These are phyloP conservation scores for Mucor irregularis DNA, from an alignment of 371 early-diverging fungal species.

Conservation along the genomic window DNA sequence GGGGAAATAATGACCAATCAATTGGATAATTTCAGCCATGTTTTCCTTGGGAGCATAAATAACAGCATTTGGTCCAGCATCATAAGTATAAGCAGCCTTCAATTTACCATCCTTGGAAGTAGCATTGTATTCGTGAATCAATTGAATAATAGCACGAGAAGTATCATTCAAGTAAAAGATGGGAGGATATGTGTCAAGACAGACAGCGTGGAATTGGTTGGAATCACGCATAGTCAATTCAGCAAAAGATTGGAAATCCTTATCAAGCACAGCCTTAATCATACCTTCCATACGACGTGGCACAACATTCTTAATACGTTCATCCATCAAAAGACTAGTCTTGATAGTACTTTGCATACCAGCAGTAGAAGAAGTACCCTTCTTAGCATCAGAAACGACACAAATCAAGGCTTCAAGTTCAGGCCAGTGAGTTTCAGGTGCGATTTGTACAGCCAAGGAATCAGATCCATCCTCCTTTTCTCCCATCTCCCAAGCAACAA, in stretches of 20 bases:
- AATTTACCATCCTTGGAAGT: conserved; percentile 54
- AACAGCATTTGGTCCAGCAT: conserved; percentile 99
- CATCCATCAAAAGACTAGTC: conserved; percentile 84
- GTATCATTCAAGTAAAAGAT: conserved; percentile 95
- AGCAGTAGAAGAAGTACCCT: conserved; percentile 88
- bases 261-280: conserved; percentile 78
- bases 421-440: conserved; percentile 92
- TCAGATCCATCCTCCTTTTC: conserved; percentile 76
- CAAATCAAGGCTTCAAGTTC: conserved; percentile 93
- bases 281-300: conserved; percentile 88
- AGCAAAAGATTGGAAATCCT: conserved; percentile 91
- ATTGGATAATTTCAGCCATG: conserved; percentile 80
- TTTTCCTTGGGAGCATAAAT: conserved; percentile 85
- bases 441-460: conserved; percentile 89
- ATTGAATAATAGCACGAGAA: conserved; percentile 84
- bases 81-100: conserved; percentile 88
- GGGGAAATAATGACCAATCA: conserved; percentile 89
- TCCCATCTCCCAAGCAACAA: conserved; percentile 97
- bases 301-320: conserved; percentile 81
- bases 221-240: conserved; percentile 97
- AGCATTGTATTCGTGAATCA: conserved; percentile 88
- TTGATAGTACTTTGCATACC: conserved; percentile 98
- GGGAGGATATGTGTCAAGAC: conserved; percentile 92
- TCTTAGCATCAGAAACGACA: conserved; percentile 91
- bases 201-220: conserved; percentile 98